Base-by-base conservation (phyloP, 78 protist species). In the Capsaspora owczarzaki region DNA sequence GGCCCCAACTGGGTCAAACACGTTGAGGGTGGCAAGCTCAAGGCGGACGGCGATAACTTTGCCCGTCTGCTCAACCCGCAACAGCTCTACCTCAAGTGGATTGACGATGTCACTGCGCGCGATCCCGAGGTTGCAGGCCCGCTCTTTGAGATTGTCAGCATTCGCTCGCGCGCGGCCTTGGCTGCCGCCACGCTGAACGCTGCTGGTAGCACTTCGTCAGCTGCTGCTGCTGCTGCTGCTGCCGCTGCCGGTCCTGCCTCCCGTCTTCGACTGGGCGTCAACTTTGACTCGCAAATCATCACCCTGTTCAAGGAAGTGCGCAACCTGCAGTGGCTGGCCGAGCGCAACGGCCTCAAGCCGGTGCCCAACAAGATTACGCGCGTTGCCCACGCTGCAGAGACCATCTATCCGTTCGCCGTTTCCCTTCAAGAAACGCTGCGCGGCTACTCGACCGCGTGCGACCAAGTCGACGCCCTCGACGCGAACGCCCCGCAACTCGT, bases 1-100 rank as follows among this genome's bases (percentile, higher is more conserved):
- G 97, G 97, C 70, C 78, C 61, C 41, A 83, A 89, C 46, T 94
- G 97, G 97, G 93, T 87, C 44, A 33, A 82, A 27, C 88, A 92
- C 66, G 74, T 81, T 2, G 92, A 93, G 37, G 97, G 96, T 40
- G 76, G 80, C 82, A 87, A 92, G 51, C 81, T 93, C 22, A 69
- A 82, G 56, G 89, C 56, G 19, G 94, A 88, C 51, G 49, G 47
- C 12, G 88, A 89, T 31, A 77, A 77, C 29, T 90, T 95, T 78
- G 83, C 89, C 38, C 70, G 68, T 20, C 80, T 87, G 72, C 41
- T 93, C 60, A 85, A 91, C 61, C 49, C 91, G 12, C 42, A 68
- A 44, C 37, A 35, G 70, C 82, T 85, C 71, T 82, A 83, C 42
- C 37, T 82, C 27, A 82, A 87, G 56, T 90, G 93, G 98, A 80